phyloP scores from a whole-genome alignment of 306 rosid species.

The apple (Malus domestica) region ASM211411v1 NC_041793.1:45445001-45445500 shows the following conservation, averaged over 20 bases:
- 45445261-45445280: slow-evolving; percentile 56
- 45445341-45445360: not conserved
- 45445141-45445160: slow-evolving; percentile 51
- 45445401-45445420: not conserved
- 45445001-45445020: not conserved
- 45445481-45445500: slow-evolving; percentile 43
- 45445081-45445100: slow-evolving; percentile 25
- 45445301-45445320: slow-evolving; percentile 30
- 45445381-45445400: not conserved
- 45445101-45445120: slow-evolving; percentile 38
- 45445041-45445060: not conserved
- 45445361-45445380: not conserved
- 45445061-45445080: not conserved
- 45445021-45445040: not conserved
- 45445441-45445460: slow-evolving; percentile 56
- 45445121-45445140: slow-evolving; percentile 29
- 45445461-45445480: slow-evolving; percentile 43
- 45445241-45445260: slow-evolving; percentile 58
- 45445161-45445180: slow-evolving; percentile 59
- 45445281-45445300: slow-evolving; percentile 32
- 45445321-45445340: slow-evolving; percentile 54
- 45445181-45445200: slow-evolving; percentile 38
- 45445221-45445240: slow-evolving; percentile 35
- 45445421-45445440: slow-evolving; percentile 9
- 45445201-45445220: slow-evolving; percentile 48